A percentile compares a stretch with the other conserved stretches of the same genome.
Evolutionary conservation across 176 grass and related monocot species (phyloP).

Genomic region (Avena eriantha): DNA sequence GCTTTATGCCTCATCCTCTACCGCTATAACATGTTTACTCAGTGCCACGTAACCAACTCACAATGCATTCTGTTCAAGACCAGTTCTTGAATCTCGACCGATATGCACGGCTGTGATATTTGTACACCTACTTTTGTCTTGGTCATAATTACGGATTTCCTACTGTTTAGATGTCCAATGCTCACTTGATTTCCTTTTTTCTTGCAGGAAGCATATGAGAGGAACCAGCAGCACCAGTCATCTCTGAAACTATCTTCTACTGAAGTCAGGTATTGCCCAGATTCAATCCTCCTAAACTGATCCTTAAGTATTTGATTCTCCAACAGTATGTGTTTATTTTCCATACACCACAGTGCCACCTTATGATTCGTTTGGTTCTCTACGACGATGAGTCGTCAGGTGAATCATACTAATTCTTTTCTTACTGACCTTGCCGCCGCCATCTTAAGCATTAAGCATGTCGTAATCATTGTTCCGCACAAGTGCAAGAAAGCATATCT

Average conservation of each 20-base stretch:
- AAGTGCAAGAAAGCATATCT: neutral
- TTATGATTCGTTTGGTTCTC: too few species aligned
- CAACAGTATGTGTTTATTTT: neutral
- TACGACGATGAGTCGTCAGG: too few species aligned
- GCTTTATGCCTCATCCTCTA: neutral
- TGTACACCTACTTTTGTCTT: neutral
- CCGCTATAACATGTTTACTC: neutral
- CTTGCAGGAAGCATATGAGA: neutral
- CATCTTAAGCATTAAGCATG: neutral
- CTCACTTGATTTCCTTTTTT: neutral
- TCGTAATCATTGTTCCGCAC: neutral
- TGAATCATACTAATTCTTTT: too few species aligned
- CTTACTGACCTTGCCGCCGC: neutral
- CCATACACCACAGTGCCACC: neutral
- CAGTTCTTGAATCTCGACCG: neutral
- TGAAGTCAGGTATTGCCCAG: neutral
- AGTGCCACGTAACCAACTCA: neutral
- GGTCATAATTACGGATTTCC: neutral
- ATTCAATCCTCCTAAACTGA: neutral
- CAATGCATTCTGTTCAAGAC: neutral
- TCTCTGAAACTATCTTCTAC: neutral
- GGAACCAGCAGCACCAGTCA: neutral
- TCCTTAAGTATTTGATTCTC: neutral
- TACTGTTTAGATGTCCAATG: neutral
- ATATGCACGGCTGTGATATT: neutral